These are phyloP conservation scores for Malassezia sp. DNA, from an alignment of 1,284 basidiomycete species.

Conservation along the genomic window DNA sequence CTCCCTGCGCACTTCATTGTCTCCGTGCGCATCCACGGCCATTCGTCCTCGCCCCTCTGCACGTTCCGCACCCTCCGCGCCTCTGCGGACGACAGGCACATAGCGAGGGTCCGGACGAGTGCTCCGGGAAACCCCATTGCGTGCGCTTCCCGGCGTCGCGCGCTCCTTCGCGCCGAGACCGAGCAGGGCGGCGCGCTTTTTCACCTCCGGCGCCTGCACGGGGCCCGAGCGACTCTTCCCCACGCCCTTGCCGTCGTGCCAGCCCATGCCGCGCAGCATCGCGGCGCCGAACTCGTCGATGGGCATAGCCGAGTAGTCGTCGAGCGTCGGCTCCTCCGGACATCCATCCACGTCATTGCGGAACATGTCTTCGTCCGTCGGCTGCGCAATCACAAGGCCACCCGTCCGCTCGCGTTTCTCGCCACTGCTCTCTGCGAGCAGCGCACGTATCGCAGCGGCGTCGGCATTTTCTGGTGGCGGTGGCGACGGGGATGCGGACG, in stretches of 20 bases:
- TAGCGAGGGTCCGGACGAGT: background rate
- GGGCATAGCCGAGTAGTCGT: conserved; percentile 81
- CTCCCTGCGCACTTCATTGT: too few relatives aligned
- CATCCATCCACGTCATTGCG: conserved; percentile 31
- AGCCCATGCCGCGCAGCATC: conserved; percentile 89
- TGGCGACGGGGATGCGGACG: background rate
- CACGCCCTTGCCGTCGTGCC: conserved; percentile 69
- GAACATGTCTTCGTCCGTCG: conserved; percentile 28
- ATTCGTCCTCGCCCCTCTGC: too few relatives aligned
- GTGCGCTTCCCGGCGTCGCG: background rate
- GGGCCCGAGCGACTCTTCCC: conserved; percentile 37
- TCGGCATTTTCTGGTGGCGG: conserved; percentile 11
- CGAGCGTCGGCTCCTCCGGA: conserved; percentile 54
- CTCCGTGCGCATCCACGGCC: too few relatives aligned
- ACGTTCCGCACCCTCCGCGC: too few relatives aligned
- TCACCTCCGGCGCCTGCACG: conserved; percentile 27
- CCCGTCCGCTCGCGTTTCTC: background rate
- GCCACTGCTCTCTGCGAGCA: conserved; percentile 18
- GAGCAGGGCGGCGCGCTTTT: conserved; percentile 32
- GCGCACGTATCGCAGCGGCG: conserved; percentile 22
- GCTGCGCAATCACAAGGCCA: conserved; percentile 22
- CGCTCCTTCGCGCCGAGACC: conserved; percentile 42
- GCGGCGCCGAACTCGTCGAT: conserved; percentile 87
- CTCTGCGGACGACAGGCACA: background rate
- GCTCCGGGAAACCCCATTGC: background rate